Percentiles rank a stretch among this genome's conserved stretches.
These are phyloP conservation scores for Aspergillus funiculosus DNA, from an alignment of 495 filamentous ascomycete genomes.

Conservation along the genomic window DNA sequence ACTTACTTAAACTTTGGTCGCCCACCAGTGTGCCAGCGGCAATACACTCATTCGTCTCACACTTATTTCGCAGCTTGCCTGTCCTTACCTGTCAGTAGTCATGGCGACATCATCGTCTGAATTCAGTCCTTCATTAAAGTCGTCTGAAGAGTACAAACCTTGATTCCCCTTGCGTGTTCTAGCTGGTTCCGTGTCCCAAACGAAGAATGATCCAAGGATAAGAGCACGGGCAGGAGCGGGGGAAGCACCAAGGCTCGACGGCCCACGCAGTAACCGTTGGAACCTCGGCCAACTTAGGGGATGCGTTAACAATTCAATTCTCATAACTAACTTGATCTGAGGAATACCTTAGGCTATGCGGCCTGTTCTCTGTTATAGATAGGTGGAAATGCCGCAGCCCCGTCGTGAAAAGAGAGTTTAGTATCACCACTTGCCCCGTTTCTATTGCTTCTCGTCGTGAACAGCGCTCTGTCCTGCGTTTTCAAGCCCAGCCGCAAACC, in stretches of 20 bases:
- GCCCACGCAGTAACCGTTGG: constrained; percentile 14
- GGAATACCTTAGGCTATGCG: too few species aligned
- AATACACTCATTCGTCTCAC: constrained; percentile 3
- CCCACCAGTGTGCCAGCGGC: constrained; percentile 4
- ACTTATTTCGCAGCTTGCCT: not conserved
- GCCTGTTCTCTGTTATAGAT: too few species aligned
- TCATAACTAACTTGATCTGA: not conserved
- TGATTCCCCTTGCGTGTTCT: constrained; percentile 19
- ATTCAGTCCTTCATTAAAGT: too few species aligned
- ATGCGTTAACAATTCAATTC: not conserved
- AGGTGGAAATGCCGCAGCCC: too few species aligned
- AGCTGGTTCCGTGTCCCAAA: constrained; percentile 15
- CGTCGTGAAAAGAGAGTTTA: too few species aligned
- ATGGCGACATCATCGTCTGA: not conserved
- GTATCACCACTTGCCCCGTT: too few species aligned
- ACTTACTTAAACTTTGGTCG: constrained; percentile 16
- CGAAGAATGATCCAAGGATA: constrained; percentile 15
- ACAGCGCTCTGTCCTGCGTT: too few species aligned
- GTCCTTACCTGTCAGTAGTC: not conserved
- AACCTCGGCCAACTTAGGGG: constrained; percentile 3
- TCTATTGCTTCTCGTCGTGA: too few species aligned
- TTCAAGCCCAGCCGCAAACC: too few species aligned
- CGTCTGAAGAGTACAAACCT: constrained; percentile 9
- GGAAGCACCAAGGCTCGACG: constrained; percentile 6
- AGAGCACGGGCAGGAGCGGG: too few species aligned